Evolutionary conservation across 1,284 basidiomycete species (phyloP), one percentile per base, ranked within the genome.

Genomic region (Entoloma clypeatum): DNA sequence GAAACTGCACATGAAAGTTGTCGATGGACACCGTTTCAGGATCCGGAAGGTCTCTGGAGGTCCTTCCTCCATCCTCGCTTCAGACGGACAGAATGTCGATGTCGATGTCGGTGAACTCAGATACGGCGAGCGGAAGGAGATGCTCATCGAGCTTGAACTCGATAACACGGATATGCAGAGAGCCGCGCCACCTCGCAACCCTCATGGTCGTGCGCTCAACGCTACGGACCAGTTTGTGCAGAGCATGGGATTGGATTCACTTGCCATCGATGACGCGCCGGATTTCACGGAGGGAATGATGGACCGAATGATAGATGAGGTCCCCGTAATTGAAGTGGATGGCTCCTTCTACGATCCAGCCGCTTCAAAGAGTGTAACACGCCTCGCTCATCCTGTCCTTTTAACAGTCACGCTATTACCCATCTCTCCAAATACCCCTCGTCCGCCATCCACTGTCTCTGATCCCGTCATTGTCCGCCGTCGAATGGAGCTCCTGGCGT

Each of bases 41-140:
- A 89, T 96, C 45, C 79, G 87, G 51, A 96, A 94, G 63, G 87
- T 96, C 25, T 86, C 86, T 10, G 93, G 93, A 6, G 86, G 87
- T 0, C 82, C 86, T 0, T 73, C 79, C 14, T 82, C 85, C 1
- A 86, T 98, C 60, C 74, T 97, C 24, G 81, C 89, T 2, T 79
- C 81, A 4, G 86, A 90, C 47, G 95, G 95, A 17, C 84, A 90
- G 56, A 85, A 97, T 56, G 91, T 95, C 26, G 94, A 98, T 60
- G 79, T 99, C 40, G 92, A 97, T 53, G 74, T 99, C n/a, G 87
- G 90, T 28, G 92, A 96, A 62, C 68, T 97, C 55, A 74, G 90
- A 40, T 93, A 89, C 57, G 92, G 92, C 24, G 92, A 96, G 70
- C 77, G 81, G 53, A 88, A 92, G 62, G 93, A 97, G 72, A 90